Evolutionary conservation across 331 rosid species (phyloP), one percentile per base, ranked within the genome.

Genomic region (Quercus tomentella): DNA sequence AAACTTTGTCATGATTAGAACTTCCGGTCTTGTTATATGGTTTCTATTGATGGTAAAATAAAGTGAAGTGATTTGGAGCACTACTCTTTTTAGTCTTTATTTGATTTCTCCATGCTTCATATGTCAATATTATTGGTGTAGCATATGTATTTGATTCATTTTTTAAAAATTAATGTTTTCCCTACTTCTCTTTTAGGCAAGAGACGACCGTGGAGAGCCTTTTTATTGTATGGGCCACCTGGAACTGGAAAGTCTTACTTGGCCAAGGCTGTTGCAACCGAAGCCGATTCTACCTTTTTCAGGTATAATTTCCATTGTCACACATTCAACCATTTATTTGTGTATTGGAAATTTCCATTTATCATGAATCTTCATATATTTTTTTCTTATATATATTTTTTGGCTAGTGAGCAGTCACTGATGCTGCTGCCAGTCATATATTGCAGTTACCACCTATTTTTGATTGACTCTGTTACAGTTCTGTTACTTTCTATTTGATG

Each of bases 211-310:
- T 93, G 99, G 99, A 88, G 99, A 78, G 99, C 98, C 5, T 96
- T 96, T 84, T 83, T 96, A 51, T 85, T 96, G 79, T 96, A 92
- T 63, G 99, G 99, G 49, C 99, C 98, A 23, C 99, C 99, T 69
- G 99, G 99, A 82, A 96, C 98, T 5, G 99, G 99, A 57, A 96
- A 96, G 86, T 96, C 99, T 16, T 96, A 96, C 87, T 84, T 96
- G 89, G 99, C 99, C 72, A 96, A 96, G 89, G 99, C 99, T 26
- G 99, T 96, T 84, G 99, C 99, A 57, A 96, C 98, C 6, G 99
- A 96, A 89, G 98, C 99, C 4, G 99, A 96, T 28, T 96, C 99
- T 43, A 96, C 99, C 18, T 96, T 96, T 88, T 96, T 88, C 88
- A 96, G 99, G 99, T 96, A 56, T 74, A 65, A 56, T 66, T 51